Conservation (phyloP, 805 yeast species). For the Candida yuanshanica region DNA sequence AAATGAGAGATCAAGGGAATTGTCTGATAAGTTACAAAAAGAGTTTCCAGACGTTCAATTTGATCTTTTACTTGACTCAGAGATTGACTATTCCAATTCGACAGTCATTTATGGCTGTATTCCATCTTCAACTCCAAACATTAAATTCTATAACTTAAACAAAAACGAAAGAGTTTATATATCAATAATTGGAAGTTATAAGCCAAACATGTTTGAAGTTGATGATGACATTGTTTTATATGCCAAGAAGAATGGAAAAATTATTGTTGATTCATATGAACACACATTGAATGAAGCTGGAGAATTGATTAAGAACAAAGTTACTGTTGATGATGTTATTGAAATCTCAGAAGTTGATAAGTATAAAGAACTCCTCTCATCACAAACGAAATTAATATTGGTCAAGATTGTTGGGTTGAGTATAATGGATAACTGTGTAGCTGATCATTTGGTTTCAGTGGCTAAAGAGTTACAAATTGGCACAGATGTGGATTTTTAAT, state of each 20-base stretch:
- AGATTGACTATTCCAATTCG: conserved; percentile 30
- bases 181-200: conserved; percentile 60
- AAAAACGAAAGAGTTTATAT: conserved; percentile 34
- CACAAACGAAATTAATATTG: conserved; percentile 31
- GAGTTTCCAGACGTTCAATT: conserved; percentile 28
- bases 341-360: conserved; percentile 39
- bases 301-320: conserved; percentile 46
- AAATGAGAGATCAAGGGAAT: conserved; percentile 29
- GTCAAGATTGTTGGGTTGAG: conserved; percentile 58
- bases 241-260: conserved; percentile 31
- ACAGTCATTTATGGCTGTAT: conserved; percentile 54
- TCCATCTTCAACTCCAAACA: conserved; percentile 48
- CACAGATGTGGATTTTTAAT: conserved; percentile 23
- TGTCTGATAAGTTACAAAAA: conserved; percentile 22
- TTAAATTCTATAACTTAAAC: conserved; percentile 30
- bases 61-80: conserved; percentile 16
- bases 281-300: conserved; percentile 61
- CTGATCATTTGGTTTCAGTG: conserved; percentile 32
- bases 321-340: conserved; percentile 34
- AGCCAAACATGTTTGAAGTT: conserved; percentile 62
- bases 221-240: conserved; percentile 38
- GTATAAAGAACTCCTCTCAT: conserved; percentile 6
- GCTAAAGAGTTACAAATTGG: conserved; percentile 28
- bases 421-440: conserved; percentile 58
- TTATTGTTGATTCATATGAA: conserved; percentile 55